Evolutionary conservation across 441 rosid genomes (phyloP), one percentile per base, ranked within the genome.

Genomic region (Sinapis alba): DNA sequence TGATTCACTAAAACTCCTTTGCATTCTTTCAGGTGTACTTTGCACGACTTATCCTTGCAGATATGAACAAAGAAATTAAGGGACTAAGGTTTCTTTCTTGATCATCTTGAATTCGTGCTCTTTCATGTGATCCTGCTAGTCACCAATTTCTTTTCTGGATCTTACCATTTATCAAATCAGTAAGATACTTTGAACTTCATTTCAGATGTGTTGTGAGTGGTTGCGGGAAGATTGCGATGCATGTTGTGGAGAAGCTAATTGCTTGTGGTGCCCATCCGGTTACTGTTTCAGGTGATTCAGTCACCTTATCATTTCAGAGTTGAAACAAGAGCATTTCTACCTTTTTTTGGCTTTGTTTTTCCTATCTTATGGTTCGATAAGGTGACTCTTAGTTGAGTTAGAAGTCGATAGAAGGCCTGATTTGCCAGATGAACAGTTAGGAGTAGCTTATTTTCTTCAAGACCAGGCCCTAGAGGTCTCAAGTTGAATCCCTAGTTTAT

Each of bases 201-300:
- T 56, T 27, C 84, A 96, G 97, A 79, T 96, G 99, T 80, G 96
- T 72, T 74, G 97, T 96, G 69, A 96, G 98, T 72, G 99, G 99
- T 80, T 92, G 88, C 69, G 99, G 99, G 76, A 96, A 96, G 96
- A 93, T 96, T 79, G 97, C 99, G 11, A 82, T 96, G 94, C 99
- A 96, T 83, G 99, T 93, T 74, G 83, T 93, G 61, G 99, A 96
- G 82, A 96, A 96, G 90, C 96, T 96, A 76, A 87, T 90, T 84
- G 99, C 96, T 65, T 90, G 85, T 85, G 99, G 97, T 23, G 99
- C 97, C 67, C 71, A 91, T 81, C 99, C 99, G 9, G 82, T 96
- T 20, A 86, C 96, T 15, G 92, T 96, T 34, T 96, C 99, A 68
- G 99, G 99, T 91, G 73, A 70, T 64, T 77, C 69, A 62, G 59